These are phyloP conservation scores for Melampsora larici-populina DNA, from an alignment of 1,284 basidiomycete genomes.

Conservation along the genomic window DNA sequence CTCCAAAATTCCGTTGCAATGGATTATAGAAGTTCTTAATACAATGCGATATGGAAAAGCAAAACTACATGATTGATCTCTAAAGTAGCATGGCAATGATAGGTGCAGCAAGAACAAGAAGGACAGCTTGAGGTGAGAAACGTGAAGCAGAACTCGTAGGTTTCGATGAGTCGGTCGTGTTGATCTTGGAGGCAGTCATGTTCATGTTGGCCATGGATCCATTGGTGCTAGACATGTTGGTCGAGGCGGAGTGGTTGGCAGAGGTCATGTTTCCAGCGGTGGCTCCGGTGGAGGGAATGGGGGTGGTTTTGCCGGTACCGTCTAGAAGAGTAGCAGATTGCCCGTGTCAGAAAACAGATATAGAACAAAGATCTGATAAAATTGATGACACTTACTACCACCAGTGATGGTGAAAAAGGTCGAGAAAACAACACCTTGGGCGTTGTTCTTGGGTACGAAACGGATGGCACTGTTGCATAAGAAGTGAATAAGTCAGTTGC, in stretches of 20 bases:
- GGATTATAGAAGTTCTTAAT: too few species aligned
- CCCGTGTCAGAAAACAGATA: background rate
- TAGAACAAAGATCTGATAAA: background rate
- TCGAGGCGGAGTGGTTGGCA: background rate
- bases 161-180: background rate
- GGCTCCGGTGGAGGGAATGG: background rate
- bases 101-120: background rate
- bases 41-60: too few species aligned
- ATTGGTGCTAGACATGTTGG: background rate
- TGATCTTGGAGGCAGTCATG: background rate
- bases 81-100: background rate
- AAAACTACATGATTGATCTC: background rate
- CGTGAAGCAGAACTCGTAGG: background rate
- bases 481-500: background rate
- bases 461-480: conserved; percentile 8
- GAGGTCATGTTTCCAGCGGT: background rate
- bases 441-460: conserved; percentile 13
- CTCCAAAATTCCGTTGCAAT: too few species aligned
- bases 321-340: background rate
- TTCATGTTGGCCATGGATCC: background rate
- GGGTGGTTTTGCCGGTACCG: conserved; percentile 6
- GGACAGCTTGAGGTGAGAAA: background rate
- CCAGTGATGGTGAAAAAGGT: conserved; percentile 35
- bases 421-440: conserved; percentile 19
- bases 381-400: conserved; percentile 12